Conservation (phyloP, 306 rosid species). For the Pterocarpus santalinus region DNA sequence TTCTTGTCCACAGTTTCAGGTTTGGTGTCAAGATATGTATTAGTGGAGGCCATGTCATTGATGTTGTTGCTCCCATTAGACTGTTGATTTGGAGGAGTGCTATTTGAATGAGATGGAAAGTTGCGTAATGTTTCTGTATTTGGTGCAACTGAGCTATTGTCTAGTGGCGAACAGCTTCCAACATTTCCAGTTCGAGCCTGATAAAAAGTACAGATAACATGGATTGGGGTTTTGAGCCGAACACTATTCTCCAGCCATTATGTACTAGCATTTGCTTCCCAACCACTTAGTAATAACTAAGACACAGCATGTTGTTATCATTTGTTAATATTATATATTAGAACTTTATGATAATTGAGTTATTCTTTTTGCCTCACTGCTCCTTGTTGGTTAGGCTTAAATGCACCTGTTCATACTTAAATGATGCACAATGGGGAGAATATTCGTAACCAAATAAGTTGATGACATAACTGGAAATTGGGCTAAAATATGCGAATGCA, state of each 20-base stretch:
- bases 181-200: constrained; percentile 64
- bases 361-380: background rate
- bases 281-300: constrained; percentile 39
- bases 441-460: constrained; percentile 10
- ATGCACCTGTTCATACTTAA: constrained; percentile 5
- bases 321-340: background rate
- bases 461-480: constrained; percentile 30
- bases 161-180: constrained; percentile 61
- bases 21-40: constrained; percentile 52
- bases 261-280: constrained; percentile 35
- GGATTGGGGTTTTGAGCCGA: constrained; percentile 18
- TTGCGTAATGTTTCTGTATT: constrained; percentile 48
- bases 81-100: constrained; percentile 58
- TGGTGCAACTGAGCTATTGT: constrained; percentile 56
- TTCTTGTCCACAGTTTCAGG: constrained; percentile 51
- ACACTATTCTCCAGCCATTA: constrained; percentile 12
- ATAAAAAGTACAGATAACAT: constrained; percentile 43
- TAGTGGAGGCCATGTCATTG: constrained; percentile 58
- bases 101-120: constrained; percentile 55
- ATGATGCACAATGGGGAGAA: background rate
- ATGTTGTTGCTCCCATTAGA: constrained; percentile 65
- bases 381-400: constrained; percentile 2
- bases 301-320: constrained; percentile 13
- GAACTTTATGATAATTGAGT: background rate
- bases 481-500: constrained; percentile 29